phyloP scores from a whole-genome alignment of 345 rosid genomes.

The Carallia brachiata region DNA sequence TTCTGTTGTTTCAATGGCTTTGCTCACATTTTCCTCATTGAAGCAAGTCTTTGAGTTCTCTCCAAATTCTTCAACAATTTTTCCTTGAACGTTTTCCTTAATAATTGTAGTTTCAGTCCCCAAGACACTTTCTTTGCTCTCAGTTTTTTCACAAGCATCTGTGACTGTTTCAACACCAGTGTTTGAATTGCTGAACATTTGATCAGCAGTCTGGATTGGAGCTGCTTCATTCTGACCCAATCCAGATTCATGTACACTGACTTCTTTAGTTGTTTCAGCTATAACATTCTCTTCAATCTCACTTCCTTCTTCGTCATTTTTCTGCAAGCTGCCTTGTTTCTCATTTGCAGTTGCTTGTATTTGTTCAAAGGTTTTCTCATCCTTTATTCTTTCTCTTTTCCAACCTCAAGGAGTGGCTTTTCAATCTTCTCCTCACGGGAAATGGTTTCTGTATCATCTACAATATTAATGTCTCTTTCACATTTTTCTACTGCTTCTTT shows the following conservation, averaged over 20 bases:
- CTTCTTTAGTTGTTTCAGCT: slow-evolving; percentile 18
- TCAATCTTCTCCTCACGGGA: slow-evolving; percentile 1
- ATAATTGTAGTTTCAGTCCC: not conserved
- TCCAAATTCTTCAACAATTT: slow-evolving; percentile 18
- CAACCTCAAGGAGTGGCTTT: slow-evolving; percentile 2
- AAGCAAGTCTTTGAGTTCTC: slow-evolving; percentile 14
- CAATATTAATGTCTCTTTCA: not conserved
- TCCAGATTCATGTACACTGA: slow-evolving; percentile 14
- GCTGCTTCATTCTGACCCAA: slow-evolving; percentile 17
- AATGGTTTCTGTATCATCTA: slow-evolving; percentile 9
- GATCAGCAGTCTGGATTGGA: slow-evolving; percentile 13
- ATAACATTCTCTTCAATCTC: slow-evolving; percentile 14
- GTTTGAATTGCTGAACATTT: slow-evolving; percentile 20
- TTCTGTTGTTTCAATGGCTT: slow-evolving; percentile 12
- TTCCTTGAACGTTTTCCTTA: slow-evolving; percentile 12
- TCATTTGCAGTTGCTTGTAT: slow-evolving; percentile 14
- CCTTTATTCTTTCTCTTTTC: slow-evolving; percentile 6
- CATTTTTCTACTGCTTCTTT: slow-evolving; percentile 18
- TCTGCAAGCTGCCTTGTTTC: slow-evolving; percentile 12
- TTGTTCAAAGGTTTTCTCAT: slow-evolving; percentile 15
- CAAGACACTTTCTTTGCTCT: not conserved
- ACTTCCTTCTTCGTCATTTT: slow-evolving; percentile 16
- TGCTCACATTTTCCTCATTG: slow-evolving; percentile 9
- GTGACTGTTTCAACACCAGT: slow-evolving; percentile 9
- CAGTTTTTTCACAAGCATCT: slow-evolving; percentile 3